phyloP scores from a whole-genome alignment of 345 rosid genomes.

The Aurinia saxatilis region DNA sequence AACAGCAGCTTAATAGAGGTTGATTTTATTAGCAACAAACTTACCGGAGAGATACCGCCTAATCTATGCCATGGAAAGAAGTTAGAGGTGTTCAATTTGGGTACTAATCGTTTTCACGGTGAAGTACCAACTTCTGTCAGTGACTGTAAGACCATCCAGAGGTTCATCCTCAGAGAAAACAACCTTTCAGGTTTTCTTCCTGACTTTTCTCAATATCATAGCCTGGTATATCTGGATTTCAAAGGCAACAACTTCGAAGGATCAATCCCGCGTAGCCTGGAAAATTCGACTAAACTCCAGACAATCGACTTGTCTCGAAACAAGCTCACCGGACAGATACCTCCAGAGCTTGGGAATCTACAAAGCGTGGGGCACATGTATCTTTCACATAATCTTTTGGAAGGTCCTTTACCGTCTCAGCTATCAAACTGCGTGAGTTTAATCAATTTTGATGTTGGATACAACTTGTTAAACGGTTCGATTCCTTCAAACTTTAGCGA shows the following conservation, averaged over 20 bases:
- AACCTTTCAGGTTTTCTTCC: slow-evolving; percentile 55
- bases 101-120: slow-evolving; percentile 53
- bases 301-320: slow-evolving; percentile 53
- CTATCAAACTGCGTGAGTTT: slow-evolving; percentile 42
- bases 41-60: slow-evolving; percentile 63
- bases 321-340: slow-evolving; percentile 48
- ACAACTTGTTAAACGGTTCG: slow-evolving; percentile 55
- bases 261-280: slow-evolving; percentile 48
- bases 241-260: slow-evolving; percentile 55
- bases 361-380: slow-evolving; percentile 31
- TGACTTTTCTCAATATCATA: slow-evolving; percentile 38
- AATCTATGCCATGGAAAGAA: slow-evolving; percentile 56
- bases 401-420: slow-evolving; percentile 57
- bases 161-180: slow-evolving; percentile 54
- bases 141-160: slow-evolving; percentile 45
- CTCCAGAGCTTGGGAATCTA: slow-evolving; percentile 53
- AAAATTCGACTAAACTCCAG: slow-evolving; percentile 40
- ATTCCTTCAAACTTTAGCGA: slow-evolving; percentile 39
- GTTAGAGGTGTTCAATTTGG: slow-evolving; percentile 48
- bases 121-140: slow-evolving; percentile 50
- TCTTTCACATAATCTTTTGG: slow-evolving; percentile 54
- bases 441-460: slow-evolving; percentile 47
- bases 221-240: slow-evolving; percentile 45
- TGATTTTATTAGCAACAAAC: slow-evolving; percentile 54
- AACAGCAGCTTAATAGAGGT: slow-evolving; percentile 54